Evolutionary conservation across 164 flowering plant genomes (phyloP), one percentile per base, ranked within the genome.

Genomic region (Chimonanthus praecox): DNA sequence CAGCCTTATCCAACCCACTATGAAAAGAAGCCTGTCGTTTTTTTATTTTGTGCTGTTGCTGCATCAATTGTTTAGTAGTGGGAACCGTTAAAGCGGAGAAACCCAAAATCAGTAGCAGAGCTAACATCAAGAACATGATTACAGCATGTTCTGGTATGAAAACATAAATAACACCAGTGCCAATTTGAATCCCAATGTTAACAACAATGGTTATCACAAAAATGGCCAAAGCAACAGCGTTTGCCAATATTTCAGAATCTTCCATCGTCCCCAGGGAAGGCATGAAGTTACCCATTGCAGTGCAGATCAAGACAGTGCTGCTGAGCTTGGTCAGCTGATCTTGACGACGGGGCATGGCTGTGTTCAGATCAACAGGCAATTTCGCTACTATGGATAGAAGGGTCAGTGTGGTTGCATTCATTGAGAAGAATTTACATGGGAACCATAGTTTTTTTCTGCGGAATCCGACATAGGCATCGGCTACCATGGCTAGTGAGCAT

Each of bases 351-450:
- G 75, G 75, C 75, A 90, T 87, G 45, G 89, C n/a, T 4, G 90
- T 86, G 58, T 86, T 90, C 4, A 90, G 87, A 78, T 90, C 94
- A 47, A 86, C 82, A 0, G 90, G 85, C 18, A 88, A 78, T 43
- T 90, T 88, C 58, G 79, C 72, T 7, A 87, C 86, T 1, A 87
- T 85, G 15, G 81, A 77, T 5, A 88, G 76, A 8, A 88, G 47
- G 20, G 90, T 84, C 33, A 90, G 75, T 48, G 92, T 73, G 45
- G 89, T 80, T 66, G 94, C 87, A 51, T 90, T 90, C 20, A 90
- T 77, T 3, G 87, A 65, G 82, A 85, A 87, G 72, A n/a, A 86
- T 16, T 70, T 85, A 83, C 87, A 74, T 2, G 90, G 90, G 60
- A 87, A 86, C 90, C 94, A 90, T 51, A 81, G 70, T 49, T 84